A percentile compares a stretch with the other conserved stretches of the same genome.
These are phyloP conservation scores for Priceomyces medius DNA, from an alignment of 805 yeast species.

Conservation along the genomic window DNA sequence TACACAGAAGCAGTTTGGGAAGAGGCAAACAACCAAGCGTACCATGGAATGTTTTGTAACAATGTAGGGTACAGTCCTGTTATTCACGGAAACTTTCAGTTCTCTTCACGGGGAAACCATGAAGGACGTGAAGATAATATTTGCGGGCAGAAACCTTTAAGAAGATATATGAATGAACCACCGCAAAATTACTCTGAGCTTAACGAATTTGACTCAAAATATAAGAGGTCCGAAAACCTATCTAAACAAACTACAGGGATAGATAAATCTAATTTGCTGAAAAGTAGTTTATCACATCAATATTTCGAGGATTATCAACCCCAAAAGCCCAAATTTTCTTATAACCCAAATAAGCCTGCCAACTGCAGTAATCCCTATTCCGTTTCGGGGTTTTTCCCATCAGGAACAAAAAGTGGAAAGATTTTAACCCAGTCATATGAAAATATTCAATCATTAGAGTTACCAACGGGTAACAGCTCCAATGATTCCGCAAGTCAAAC, in stretches of 20 bases:
- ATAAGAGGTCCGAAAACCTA: too few species aligned
- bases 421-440: not conserved
- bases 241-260: too few species aligned
- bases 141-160: not conserved
- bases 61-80: not conserved
- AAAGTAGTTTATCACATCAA: not conserved
- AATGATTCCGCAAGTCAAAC: constrained; percentile 15
- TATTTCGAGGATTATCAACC: not conserved
- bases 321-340: not conserved
- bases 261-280: too few species aligned
- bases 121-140: not conserved
- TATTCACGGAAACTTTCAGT: constrained; percentile 2
- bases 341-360: constrained; percentile 1
- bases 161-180: too few species aligned
- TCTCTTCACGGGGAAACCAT: constrained; percentile 2
- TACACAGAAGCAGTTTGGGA: not conserved
- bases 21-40: constrained; percentile 2
- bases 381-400: constrained; percentile 15
- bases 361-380: constrained; percentile 14
- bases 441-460: constrained; percentile 1
- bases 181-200: too few species aligned
- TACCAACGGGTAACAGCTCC: not conserved
- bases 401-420: not conserved
- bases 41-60: not conserved
- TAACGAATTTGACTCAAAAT: too few species aligned